These are phyloP conservation scores for Rhododendron griersonianum DNA, from an alignment of 148 eudicot species.

Conservation along the genomic window DNA sequence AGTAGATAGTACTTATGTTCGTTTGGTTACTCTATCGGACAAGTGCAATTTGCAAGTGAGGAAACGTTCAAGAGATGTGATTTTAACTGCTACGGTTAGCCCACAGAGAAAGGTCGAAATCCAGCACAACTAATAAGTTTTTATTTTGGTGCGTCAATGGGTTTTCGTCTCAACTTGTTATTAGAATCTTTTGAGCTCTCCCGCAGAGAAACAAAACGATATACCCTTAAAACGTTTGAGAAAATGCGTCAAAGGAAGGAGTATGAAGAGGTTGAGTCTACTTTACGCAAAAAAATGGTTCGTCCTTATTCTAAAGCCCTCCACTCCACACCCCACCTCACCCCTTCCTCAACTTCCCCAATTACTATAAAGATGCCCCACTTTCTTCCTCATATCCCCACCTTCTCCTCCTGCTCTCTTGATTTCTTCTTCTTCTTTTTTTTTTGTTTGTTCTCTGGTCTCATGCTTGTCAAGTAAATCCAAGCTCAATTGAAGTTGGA, in stretches of 20 bases:
- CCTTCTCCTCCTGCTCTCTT: background rate
- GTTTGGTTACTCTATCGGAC: background rate
- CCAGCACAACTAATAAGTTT: background rate
- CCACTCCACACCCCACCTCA: constrained; percentile 8
- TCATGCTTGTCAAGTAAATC: background rate
- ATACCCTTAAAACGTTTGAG: constrained; percentile 7
- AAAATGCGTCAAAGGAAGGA: constrained; percentile 40
- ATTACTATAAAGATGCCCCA: constrained; percentile 14
- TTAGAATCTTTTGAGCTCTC: constrained; percentile 1
- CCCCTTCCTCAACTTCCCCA: constrained; percentile 15
- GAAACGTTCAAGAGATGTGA: background rate
- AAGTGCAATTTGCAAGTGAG: background rate
- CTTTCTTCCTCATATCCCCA: background rate
- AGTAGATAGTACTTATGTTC: background rate
- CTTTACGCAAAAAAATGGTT: constrained; percentile 57
- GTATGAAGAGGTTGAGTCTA: constrained; percentile 63
- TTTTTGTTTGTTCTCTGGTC: background rate
- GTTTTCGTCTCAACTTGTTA: constrained; percentile 11
- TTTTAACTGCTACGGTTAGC: constrained; percentile 14
- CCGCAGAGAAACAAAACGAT: background rate
- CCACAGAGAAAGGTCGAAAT: background rate
- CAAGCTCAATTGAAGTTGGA: background rate
- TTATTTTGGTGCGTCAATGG: background rate
- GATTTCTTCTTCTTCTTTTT: background rate
- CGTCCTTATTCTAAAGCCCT: constrained; percentile 18